Evolutionary conservation across 306 rosid species (phyloP), one percentile per base, ranked within the genome.

Genomic region (Casuarina equisetifolia): DNA sequence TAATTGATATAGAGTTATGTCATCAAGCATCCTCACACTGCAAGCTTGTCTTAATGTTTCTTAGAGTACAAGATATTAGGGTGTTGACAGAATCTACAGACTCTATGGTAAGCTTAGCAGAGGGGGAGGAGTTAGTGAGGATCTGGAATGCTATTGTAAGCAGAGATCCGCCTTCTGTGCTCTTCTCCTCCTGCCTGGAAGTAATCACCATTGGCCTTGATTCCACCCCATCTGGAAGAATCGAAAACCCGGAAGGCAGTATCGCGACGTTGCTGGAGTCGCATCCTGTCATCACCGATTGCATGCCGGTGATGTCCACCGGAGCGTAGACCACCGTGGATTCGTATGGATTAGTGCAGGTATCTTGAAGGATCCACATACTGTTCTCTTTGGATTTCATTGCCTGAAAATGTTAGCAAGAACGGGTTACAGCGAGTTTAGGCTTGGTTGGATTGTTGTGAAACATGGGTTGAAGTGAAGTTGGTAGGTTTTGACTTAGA

Each of bases 231-330:
- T 96, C 98, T 1, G 94, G 94, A 71, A 92, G 86, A 82, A 96
- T 91, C 1, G 97, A 96, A 86, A 96, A 96, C 1, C 99, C 99
- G 0, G 97, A 96, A 6, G 99, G 91, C n/a, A 96, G 83, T 40
- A 96, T 76, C 4, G 94, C 87, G n/a, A 91, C 84, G 80, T 84
- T 96, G 92, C 98, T 85, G 2, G 99, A 90, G 78, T 88, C 91
- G 39, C 99, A 91, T 39, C 99, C 98, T 0, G 97, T 87, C 97
- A 92, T 96, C 78, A 88, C 98, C 0, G 99, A 91, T 85, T 92
- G 96, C 85, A 87, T 88, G 36, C 97, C 94, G 0, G 83, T 10
- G 19, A 87, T 86, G 82, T 96, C 97, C 74, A 90, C 99, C 0
- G 89, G 91, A 46, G 94, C 95, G 63, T 89, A 92, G 9, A 92